These are phyloP conservation scores for Avicennia marina DNA, from an alignment of 257 asterid species.

Conservation along the genomic window DNA sequence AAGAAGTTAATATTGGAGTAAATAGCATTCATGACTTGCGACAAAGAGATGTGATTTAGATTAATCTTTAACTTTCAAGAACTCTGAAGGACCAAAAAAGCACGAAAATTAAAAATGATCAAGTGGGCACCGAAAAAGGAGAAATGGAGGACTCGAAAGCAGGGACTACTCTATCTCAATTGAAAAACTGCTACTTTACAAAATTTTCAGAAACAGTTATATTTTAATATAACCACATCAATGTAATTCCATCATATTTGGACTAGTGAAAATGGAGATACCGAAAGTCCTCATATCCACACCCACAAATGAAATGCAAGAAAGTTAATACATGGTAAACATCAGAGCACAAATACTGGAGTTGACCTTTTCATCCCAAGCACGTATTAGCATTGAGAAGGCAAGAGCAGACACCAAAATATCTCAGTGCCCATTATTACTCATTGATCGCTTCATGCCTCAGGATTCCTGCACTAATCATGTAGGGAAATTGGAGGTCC, in stretches of 20 bases:
- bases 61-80: no score
- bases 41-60: no score
- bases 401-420: background rate
- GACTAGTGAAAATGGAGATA: background rate
- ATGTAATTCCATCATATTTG: background rate
- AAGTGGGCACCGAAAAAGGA: background rate
- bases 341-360: background rate
- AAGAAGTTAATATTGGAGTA: no score
- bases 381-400: background rate
- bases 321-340: constrained; percentile 4
- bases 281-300: constrained; percentile 15
- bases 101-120: no score
- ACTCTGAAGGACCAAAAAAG: no score
- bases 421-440: background rate
- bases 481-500: background rate
- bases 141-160: no score
- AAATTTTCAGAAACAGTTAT: constrained; percentile 6
- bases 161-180: background rate
- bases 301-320: constrained; percentile 19
- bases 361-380: constrained; percentile 14
- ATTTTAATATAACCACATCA: constrained; percentile 7
- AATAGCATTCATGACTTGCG: no score
- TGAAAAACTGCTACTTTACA: background rate
- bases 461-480: constrained; percentile 7
- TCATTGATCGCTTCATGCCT: constrained; percentile 6